Base-by-base conservation (phyloP, 169 alveolate genomes). In the Eimeria sp. region DNA sequence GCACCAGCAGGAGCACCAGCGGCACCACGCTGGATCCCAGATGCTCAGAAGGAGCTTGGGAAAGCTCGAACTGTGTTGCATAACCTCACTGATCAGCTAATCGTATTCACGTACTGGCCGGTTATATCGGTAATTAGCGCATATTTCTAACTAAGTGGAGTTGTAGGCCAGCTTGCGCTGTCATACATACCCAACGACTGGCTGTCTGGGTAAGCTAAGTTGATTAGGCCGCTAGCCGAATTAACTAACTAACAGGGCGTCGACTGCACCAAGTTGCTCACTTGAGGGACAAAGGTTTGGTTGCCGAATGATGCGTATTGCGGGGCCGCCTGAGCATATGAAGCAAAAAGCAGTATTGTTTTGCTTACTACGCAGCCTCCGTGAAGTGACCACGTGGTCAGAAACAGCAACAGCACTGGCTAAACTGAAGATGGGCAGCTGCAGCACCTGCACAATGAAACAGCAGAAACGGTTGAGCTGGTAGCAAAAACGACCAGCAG, bases 301-400 rank as follows among this genome's bases (percentile, higher is more conserved):
- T 83, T 83, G 43, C 91, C 91, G 91, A 83, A 83, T 18, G 91
- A 83, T 0, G 91, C 91, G 34, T 83, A 83, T 63, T 83, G 91
- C 4, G 91, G 91, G 5, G 91, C 91, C n/a, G 75, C 91, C 91
- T 83, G 91, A n/a, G 43, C 16, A n/a, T 10, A 65, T 3, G 43
- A 65, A 65, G 43, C 75, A 65, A 5, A 65, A 25, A 43, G 34
- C 9, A 20, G 10, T 40, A 18, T 30, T 40, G n/a, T 63, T 14
- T 63, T 30, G 43, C 14, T 63, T 4, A 63, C 11, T 63, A 63
- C 11, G 40, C 7, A 63, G 40, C 34, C 4, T 18, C 11, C 73
- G 43, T 63, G 73, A 63, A 40, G 73, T 25, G 40, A 9, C 73
- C 4, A 22, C 43, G 40, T 25, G 73, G 43, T 14, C 73, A 25